A percentile compares a stretch with the other conserved stretches of the same genome.
phyloP scores from a whole-genome alignment of 75 land plant species.

The Cryptomeria japonica region DNA sequence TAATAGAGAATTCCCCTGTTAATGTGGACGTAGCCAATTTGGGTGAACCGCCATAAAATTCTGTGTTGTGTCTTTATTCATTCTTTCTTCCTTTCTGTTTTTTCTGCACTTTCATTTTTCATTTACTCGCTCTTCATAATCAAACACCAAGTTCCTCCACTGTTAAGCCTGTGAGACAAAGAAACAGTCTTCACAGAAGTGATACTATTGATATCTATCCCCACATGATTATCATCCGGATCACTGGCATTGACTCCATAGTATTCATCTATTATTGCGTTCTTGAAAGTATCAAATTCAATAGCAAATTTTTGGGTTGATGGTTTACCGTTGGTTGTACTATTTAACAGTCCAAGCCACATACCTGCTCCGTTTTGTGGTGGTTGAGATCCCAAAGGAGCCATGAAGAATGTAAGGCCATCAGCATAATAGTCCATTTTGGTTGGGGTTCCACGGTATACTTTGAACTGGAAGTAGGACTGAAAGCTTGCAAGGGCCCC shows the following conservation, averaged over 20 bases:
- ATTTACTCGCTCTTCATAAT: no score
- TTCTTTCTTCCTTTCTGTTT: no score
- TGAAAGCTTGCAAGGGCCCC: not conserved
- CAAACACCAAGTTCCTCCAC: no score
- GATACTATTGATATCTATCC: slow-evolving; percentile 8
- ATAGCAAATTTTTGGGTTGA: not conserved
- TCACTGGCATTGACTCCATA: not conserved
- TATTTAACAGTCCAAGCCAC: slow-evolving; percentile 6
- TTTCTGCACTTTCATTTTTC: no score
- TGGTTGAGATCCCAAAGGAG: not conserved
- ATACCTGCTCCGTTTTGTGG: not conserved
- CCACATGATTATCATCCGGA: slow-evolving; percentile 10
- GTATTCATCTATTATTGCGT: not conserved
- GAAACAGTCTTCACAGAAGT: not conserved
- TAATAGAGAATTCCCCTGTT: no score
- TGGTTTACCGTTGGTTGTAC: not conserved
- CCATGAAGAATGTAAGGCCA: not conserved
- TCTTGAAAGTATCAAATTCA: slow-evolving; percentile 12
- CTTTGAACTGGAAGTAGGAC: not conserved
- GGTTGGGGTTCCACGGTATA: not conserved
- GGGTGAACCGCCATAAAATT: no score
- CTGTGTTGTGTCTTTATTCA: no score
- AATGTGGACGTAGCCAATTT: no score
- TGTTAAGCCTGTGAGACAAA: not conserved
- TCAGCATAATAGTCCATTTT: not conserved